These are phyloP conservation scores for Cordyceps pruinosa DNA, from an alignment of 2,329 filamentous ascomycete genomes.

Conservation along the genomic window DNA sequence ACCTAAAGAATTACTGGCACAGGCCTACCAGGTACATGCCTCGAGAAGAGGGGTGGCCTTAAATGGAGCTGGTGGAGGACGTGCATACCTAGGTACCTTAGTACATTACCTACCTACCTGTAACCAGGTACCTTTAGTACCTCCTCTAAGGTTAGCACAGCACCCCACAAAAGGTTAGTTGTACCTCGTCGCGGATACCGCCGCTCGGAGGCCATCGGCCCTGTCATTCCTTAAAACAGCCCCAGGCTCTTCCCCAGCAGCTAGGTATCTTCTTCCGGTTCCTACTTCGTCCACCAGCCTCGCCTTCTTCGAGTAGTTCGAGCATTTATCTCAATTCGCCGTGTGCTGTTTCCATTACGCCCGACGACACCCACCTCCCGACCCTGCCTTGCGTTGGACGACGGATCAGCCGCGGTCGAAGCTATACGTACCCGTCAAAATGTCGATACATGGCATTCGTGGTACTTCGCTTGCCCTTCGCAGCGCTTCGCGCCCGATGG, in stretches of 20 bases:
- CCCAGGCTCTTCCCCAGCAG: neutral
- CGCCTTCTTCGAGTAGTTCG: neutral
- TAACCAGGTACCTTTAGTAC: too few species aligned
- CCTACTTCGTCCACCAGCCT: neutral
- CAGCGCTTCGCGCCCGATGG: slow-evolving; percentile 29
- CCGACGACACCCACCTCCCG: neutral
- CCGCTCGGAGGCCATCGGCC: slow-evolving; percentile 19
- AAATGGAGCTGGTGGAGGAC: too few species aligned
- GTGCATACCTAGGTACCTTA: too few species aligned
- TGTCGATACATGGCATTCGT: slow-evolving; percentile 43
- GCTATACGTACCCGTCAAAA: slow-evolving; percentile 19
- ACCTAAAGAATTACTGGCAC: slow-evolving; percentile 12
- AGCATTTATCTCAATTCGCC: neutral
- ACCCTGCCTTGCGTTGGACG: neutral
- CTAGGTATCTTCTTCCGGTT: neutral
- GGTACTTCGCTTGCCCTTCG: slow-evolving; percentile 43
- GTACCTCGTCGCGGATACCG: slow-evolving; percentile 19
- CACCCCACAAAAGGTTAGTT: too few species aligned
- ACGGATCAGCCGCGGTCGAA: neutral
- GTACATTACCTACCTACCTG: too few species aligned
- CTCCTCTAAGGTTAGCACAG: too few species aligned
- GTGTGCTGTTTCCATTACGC: neutral
- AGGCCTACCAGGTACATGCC: too few species aligned
- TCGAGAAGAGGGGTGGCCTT: too few species aligned
- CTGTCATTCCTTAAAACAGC: slow-evolving; percentile 5